Conservation (phyloP, 805 yeast genomes). For the Candida saitoana region DNA sequence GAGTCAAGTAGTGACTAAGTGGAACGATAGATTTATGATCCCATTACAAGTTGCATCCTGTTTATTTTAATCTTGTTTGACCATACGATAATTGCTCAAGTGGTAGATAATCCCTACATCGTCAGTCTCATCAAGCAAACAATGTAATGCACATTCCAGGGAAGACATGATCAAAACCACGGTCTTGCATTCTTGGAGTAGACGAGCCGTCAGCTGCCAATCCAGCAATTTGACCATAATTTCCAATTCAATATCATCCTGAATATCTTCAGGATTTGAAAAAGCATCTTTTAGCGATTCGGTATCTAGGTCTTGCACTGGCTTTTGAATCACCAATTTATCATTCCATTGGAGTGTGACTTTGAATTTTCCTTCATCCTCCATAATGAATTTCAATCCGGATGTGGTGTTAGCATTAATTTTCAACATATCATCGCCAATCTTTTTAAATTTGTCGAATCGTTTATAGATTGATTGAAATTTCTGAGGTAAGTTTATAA, state of each 20-base stretch:
- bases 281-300: constrained; percentile 19
- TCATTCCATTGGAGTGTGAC: constrained; percentile 61
- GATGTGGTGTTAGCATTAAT: constrained; percentile 43
- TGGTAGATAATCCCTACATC: constrained; percentile 64
- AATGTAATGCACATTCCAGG: constrained; percentile 58
- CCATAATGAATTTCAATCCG: constrained; percentile 47
- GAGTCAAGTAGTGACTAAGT: no score
- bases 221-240: constrained; percentile 55
- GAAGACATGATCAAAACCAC: constrained; percentile 57
- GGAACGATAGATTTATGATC: no score
- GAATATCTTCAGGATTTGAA: constrained; percentile 6
- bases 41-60: neutral
- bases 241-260: constrained; percentile 30
- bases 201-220: constrained; percentile 63
- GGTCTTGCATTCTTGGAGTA: constrained; percentile 59
- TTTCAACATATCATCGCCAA: constrained; percentile 41
- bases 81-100: constrained; percentile 35
- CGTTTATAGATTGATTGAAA: constrained; percentile 54
- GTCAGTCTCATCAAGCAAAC: constrained; percentile 60
- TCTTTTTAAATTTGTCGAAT: constrained; percentile 59
- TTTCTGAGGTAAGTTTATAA: constrained; percentile 49
- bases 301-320: constrained; percentile 17
- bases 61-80: neutral
- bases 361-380: constrained; percentile 50
- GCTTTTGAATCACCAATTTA: constrained; percentile 41